phyloP scores from a whole-genome alignment of 1,139 yeast species.

The Wickerhamomyces sp. region DNA sequence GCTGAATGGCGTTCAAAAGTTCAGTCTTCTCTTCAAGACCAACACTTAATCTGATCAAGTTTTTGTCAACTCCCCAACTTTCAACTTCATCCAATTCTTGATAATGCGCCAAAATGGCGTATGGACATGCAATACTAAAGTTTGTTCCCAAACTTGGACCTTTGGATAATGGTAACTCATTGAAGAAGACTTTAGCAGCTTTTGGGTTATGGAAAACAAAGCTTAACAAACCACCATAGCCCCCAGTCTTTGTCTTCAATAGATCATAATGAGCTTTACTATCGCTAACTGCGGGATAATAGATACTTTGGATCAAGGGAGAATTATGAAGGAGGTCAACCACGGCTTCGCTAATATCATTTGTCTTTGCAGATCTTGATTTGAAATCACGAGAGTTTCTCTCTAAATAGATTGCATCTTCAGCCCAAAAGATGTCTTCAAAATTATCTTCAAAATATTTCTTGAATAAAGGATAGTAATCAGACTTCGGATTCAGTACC shows the following conservation, averaged over 20 bases:
- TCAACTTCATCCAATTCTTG: conserved; percentile 77
- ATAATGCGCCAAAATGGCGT: conserved; percentile 85
- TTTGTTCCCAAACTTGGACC: conserved; percentile 96
- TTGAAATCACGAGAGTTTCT: conserved; percentile 89
- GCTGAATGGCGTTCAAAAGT: conserved; percentile 41
- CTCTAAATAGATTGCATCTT: conserved; percentile 88
- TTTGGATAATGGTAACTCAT: conserved; percentile 69
- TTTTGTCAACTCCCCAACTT: conserved; percentile 79
- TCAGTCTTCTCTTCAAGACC: conserved; percentile 66
- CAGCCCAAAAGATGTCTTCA: conserved; percentile 85
- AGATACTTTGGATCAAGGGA: conserved; percentile 53
- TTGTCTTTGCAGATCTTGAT: conserved; percentile 60
- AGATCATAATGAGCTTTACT: conserved; percentile 65
- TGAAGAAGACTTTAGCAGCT: conserved; percentile 71
- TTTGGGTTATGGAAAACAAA: conserved; percentile 62
- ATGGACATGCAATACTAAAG: conserved; percentile 89
- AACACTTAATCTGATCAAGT: conserved; percentile 77
- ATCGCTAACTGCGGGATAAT: conserved; percentile 55
- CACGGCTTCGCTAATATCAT: conserved; percentile 56
- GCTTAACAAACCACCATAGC: conserved; percentile 90
- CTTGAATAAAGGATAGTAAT: conserved; percentile 48
- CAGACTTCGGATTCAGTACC: conserved; percentile 66
- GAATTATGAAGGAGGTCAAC: conserved; percentile 31
- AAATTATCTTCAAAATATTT: conserved; percentile 43
- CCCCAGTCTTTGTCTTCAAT: conserved; percentile 65